phyloP scores from a whole-genome alignment of 73 alveolate species.

The Tetrahymena borealis region DNA sequence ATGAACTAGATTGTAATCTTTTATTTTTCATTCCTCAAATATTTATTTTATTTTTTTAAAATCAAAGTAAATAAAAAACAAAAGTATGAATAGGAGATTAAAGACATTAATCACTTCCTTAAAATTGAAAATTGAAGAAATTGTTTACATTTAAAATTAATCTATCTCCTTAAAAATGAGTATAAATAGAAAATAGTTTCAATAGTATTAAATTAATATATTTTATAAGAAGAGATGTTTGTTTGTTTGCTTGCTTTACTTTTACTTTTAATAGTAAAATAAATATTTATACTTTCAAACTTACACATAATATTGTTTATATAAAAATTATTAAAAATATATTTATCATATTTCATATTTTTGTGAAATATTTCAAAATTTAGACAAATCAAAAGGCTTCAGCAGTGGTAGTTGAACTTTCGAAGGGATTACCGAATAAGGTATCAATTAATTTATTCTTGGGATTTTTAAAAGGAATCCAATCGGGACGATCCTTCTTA shows the following conservation, averaged over 20 bases:
- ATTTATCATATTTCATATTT: background rate
- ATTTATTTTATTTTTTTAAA: background rate
- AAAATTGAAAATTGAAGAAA: background rate
- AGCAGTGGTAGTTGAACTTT: background rate
- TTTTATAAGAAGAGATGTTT: too few relatives aligned
- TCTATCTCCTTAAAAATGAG: too few relatives aligned
- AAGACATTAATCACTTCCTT: background rate
- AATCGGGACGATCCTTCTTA: background rate
- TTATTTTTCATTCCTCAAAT: background rate
- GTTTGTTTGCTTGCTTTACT: too few relatives aligned
- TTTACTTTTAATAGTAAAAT: too few relatives aligned
- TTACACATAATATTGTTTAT: too few relatives aligned
- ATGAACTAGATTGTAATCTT: background rate
- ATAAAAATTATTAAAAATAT: too few relatives aligned
- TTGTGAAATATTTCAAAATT: background rate
- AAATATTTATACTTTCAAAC: too few relatives aligned
- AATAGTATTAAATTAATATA: too few relatives aligned
- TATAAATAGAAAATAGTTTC: too few relatives aligned
- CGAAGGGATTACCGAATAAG: background rate
- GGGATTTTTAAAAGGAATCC: conserved; percentile 9
- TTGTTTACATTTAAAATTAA: too few relatives aligned
- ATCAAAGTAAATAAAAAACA: background rate
- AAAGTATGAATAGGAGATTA: background rate
- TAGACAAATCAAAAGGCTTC: background rate
- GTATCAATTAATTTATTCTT: background rate